These are phyloP conservation scores for Parathielavia hyrcaniae DNA, from an alignment of 495 filamentous ascomycete genomes.

Conservation along the genomic window DNA sequence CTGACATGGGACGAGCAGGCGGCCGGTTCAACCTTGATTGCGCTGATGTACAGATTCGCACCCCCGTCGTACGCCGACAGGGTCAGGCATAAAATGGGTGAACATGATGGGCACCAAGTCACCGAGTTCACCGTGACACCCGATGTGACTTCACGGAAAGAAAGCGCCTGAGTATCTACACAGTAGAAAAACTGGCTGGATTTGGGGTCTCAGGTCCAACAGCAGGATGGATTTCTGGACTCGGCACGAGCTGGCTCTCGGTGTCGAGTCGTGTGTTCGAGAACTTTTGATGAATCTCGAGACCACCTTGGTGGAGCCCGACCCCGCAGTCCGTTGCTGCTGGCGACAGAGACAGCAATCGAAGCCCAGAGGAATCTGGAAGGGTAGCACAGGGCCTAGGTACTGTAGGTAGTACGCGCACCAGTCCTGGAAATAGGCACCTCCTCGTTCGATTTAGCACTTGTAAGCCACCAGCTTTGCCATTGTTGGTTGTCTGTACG, in stretches of 20 bases:
- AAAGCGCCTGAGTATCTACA: no score
- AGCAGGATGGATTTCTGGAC: no score
- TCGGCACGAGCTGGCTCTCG: no score
- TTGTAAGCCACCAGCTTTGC: background rate
- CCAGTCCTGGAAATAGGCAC: no score
- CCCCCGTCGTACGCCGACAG: slow-evolving; percentile 24
- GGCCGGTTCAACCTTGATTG: slow-evolving; percentile 18
- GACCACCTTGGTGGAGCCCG: background rate
- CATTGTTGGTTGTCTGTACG: background rate
- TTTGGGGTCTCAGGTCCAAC: no score
- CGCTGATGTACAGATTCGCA: slow-evolving; percentile 23
- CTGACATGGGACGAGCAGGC: slow-evolving; percentile 8
- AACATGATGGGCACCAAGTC: background rate
- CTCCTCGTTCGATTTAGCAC: background rate
- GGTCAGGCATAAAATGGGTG: slow-evolving; percentile 2
- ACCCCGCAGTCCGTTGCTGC: background rate
- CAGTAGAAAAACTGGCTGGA: no score
- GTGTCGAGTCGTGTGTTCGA: background rate
- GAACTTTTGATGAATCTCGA: background rate
- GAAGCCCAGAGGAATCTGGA: background rate
- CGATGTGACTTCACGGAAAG: no score
- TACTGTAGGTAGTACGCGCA: no score
- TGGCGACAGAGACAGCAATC: background rate
- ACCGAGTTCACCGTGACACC: background rate
- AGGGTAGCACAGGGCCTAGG: no score